Conservation (phyloP, 352 stramenopile genomes). For the Phytophthora capsici region DNA sequence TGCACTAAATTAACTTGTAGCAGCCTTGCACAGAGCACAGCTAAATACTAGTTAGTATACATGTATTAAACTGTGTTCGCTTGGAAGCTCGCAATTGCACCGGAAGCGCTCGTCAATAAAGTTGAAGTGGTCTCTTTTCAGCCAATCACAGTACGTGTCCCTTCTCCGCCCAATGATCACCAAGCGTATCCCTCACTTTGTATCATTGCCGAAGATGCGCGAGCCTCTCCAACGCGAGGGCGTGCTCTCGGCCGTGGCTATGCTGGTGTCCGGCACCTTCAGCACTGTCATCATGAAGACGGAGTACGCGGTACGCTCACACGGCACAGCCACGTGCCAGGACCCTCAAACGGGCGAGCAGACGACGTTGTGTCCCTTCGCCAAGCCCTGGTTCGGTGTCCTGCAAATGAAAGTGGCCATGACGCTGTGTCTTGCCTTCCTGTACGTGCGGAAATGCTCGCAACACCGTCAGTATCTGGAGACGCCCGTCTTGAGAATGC, state of each 20-base stretch:
- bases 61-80: no score
- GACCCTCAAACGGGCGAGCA: slow-evolving; percentile 45
- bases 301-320: slow-evolving; percentile 70
- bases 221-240: slow-evolving; percentile 43
- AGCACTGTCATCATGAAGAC: slow-evolving; percentile 90
- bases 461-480: slow-evolving; percentile 70
- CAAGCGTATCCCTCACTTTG: background rate
- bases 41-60: no score
- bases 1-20: no score
- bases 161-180: slow-evolving; percentile 14
- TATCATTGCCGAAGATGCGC: slow-evolving; percentile 24
- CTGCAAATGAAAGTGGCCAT: slow-evolving; percentile 89
- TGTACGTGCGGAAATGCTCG: slow-evolving; percentile 66
- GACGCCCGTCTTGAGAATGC: slow-evolving; percentile 68
- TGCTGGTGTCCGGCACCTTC: slow-evolving; percentile 85
- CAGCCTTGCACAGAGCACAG: no score
- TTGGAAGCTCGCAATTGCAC: background rate
- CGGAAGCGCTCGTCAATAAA: background rate
- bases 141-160: slow-evolving; percentile 7
- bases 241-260: slow-evolving; percentile 60
- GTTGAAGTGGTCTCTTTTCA: slow-evolving; percentile 16
- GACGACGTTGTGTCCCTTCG: slow-evolving; percentile 77
- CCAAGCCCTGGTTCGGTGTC: slow-evolving; percentile 88
- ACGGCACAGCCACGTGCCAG: slow-evolving; percentile 57
- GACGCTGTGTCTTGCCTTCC: slow-evolving; percentile 78